Conservation (phyloP, 2,329 filamentous ascomycete genomes). For the Penicillium sp. region DNA sequence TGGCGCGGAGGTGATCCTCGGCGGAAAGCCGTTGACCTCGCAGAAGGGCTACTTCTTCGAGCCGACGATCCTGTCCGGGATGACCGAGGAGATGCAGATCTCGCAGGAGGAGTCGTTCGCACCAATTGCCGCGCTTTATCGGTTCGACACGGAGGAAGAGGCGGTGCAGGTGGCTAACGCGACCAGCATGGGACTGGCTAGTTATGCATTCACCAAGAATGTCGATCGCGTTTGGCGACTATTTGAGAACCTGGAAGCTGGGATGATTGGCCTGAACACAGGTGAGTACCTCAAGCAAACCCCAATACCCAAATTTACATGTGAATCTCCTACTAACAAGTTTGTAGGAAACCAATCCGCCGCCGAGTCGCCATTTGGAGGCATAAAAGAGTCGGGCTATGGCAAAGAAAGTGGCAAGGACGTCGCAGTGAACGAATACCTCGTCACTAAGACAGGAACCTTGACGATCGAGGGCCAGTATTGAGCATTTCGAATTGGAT, state of each 20-base stretch:
- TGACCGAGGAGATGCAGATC: conserved; percentile 60
- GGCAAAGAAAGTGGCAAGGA: conserved; percentile 71
- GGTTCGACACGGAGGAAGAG: conserved; percentile 67
- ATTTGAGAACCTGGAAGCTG: conserved; percentile 66
- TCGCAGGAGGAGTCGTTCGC: conserved; percentile 65
- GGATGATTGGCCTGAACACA: conserved; percentile 68
- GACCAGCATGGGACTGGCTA: conserved; percentile 64
- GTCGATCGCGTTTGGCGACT: conserved; percentile 54
- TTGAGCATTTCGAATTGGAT: too few species aligned
- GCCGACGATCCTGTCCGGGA: conserved; percentile 64
- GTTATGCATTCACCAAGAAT: conserved; percentile 69
- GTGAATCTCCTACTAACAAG: neutral
- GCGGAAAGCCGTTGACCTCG: conserved; percentile 52
- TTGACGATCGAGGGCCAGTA: conserved; percentile 63
- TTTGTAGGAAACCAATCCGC: conserved; percentile 63
- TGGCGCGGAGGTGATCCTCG: conserved; percentile 64
- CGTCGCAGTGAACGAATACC: conserved; percentile 65
- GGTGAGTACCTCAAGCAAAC: conserved; percentile 34
- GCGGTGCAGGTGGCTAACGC: conserved; percentile 61
- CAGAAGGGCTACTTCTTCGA: conserved; percentile 70
- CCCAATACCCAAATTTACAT: neutral
- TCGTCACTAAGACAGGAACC: conserved; percentile 69
- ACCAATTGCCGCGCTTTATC: conserved; percentile 63
- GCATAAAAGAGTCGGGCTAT: conserved; percentile 70
- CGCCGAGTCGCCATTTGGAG: conserved; percentile 69